Conservation (phyloP, 2,329 filamentous ascomycete genomes). For the Lachnellula hyalina region DNA sequence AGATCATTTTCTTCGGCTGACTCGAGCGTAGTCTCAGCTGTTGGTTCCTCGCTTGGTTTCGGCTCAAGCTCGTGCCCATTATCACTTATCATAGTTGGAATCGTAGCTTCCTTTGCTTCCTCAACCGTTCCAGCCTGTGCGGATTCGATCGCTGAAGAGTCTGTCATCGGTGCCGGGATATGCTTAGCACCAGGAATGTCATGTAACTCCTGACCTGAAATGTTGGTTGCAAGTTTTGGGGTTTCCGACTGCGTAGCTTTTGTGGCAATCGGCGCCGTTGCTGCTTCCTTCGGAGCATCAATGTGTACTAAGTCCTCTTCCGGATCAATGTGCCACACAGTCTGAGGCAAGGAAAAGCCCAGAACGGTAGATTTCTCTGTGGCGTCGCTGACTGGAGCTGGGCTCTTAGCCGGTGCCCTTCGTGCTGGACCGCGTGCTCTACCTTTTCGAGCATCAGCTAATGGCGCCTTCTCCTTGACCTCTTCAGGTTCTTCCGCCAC, state of each 20-base stretch:
- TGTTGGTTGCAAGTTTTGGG: slow-evolving; percentile 24
- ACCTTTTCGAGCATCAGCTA: slow-evolving; percentile 84
- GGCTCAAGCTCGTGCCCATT: slow-evolving; percentile 10
- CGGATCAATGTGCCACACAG: slow-evolving; percentile 38
- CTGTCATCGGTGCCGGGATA: neutral
- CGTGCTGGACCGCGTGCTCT: slow-evolving; percentile 83
- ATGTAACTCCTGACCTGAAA: slow-evolving; percentile 19
- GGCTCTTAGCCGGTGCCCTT: slow-evolving; percentile 54
- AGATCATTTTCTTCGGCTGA: slow-evolving; percentile 18
- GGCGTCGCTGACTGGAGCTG: slow-evolving; percentile 14
- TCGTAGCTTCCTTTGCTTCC: slow-evolving; percentile 12
- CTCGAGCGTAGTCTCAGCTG: slow-evolving; percentile 8
- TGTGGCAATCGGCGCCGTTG: neutral
- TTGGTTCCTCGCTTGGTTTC: slow-evolving; percentile 14
- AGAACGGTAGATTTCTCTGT: slow-evolving; percentile 12
- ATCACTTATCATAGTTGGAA: slow-evolving; percentile 3
- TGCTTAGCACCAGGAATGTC: slow-evolving; percentile 17
- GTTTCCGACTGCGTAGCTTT: slow-evolving; percentile 19
- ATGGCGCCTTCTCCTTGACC: slow-evolving; percentile 67
- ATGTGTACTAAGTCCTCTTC: slow-evolving; percentile 36
- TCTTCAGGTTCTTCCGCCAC: slow-evolving; percentile 49
- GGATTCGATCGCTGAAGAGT: slow-evolving; percentile 14
- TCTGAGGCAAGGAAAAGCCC: slow-evolving; percentile 31
- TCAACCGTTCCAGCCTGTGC: slow-evolving; percentile 11
- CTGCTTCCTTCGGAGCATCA: slow-evolving; percentile 11